Evolutionary conservation across 768 basidiomycete genomes (phyloP).

Genomic region (Mycena floridula): DNA sequence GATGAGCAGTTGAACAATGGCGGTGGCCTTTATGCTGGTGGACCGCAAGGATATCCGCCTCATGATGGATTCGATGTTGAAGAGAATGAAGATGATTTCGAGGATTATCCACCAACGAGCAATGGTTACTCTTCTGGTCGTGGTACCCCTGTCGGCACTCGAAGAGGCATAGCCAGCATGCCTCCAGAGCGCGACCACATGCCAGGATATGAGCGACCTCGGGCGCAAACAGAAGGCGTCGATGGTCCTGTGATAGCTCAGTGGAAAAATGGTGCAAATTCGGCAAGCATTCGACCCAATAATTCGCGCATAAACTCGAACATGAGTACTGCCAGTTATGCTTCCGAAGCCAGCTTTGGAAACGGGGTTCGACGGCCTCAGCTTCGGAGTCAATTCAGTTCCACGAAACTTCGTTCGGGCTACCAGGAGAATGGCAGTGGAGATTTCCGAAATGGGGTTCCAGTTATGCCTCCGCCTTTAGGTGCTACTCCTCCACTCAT

Average conservation of each 20-base stretch:
- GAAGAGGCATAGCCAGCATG: constrained; percentile 54
- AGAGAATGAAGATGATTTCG: constrained; percentile 65
- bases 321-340: constrained; percentile 26
- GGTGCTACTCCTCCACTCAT: constrained; percentile 23
- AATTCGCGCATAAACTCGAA: constrained; percentile 44
- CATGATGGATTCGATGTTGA: constrained; percentile 71
- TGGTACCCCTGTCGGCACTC: constrained; percentile 63
- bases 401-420: constrained; percentile 47
- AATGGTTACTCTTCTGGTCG: constrained; percentile 51
- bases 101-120: constrained; percentile 59
- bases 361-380: constrained; percentile 32
- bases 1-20: constrained; percentile 1
- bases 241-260: constrained; percentile 57
- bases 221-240: constrained; percentile 66
- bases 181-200: constrained; percentile 50
- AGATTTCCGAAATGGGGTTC: constrained; percentile 26
- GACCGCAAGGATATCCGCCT: constrained; percentile 52
- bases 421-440: constrained; percentile 38
- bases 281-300: constrained; percentile 30
- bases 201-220: constrained; percentile 44
- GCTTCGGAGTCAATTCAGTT: constrained; percentile 67
- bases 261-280: constrained; percentile 46
- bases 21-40: constrained; percentile 12
- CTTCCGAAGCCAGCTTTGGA: constrained; percentile 41
- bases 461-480: constrained; percentile 19